Conservation (phyloP, 495 filamentous ascomycete genomes). For the Melanomma pulvis-pyrius region DNA sequence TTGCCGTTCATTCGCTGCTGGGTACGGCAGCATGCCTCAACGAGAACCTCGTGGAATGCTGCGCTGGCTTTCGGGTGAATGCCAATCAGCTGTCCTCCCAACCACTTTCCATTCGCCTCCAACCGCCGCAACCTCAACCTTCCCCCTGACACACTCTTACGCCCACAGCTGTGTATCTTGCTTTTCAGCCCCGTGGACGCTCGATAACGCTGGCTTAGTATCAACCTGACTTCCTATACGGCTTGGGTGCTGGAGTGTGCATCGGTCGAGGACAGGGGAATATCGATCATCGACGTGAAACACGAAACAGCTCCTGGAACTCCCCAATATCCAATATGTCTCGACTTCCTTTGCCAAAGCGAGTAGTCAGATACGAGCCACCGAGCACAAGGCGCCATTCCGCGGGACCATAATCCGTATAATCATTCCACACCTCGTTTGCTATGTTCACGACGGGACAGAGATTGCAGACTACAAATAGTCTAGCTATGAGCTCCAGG, state of each 20-base stretch:
- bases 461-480: background rate
- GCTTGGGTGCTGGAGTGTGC: no score
- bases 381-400: no score
- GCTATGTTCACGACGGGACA: background rate
- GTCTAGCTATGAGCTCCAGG: no score
- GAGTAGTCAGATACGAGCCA: background rate
- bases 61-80: constrained; percentile 10
- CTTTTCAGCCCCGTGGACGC: no score
- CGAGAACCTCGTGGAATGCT: background rate
- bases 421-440: background rate
- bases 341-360: background rate
- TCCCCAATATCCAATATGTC: no score
- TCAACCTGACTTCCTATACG: no score
- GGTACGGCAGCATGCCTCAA: background rate
- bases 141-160: background rate
- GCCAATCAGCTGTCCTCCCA: constrained; percentile 9
- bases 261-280: no score
- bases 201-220: no score
- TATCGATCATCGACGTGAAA: no score
- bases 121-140: background rate
- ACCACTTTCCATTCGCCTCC: background rate
- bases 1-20: background rate
- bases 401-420: background rate
- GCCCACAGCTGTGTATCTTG: no score
- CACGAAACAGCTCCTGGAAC: no score